Percentiles rank a stretch among this genome's conserved stretches.
Evolutionary conservation across 164 flowering plant species (phyloP).

Genomic region (Saururus chinensis): DNA sequence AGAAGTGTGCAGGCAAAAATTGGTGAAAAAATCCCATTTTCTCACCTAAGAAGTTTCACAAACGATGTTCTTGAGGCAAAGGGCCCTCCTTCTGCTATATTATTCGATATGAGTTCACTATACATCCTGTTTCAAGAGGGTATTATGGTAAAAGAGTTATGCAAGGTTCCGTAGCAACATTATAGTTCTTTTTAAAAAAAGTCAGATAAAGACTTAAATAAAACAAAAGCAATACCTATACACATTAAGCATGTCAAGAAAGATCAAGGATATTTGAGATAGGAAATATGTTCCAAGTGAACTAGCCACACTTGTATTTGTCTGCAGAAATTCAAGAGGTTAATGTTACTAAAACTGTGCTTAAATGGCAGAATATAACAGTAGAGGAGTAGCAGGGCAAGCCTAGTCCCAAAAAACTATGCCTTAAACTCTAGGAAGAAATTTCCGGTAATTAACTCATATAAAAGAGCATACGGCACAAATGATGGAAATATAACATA

Average conservation of each 20-base stretch:
- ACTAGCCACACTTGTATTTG: slow-evolving; percentile 90
- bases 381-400: not conserved
- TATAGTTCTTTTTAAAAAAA: too few species aligned
- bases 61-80: slow-evolving; percentile 76
- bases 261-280: slow-evolving; percentile 78
- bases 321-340: slow-evolving; percentile 34
- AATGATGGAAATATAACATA: not conserved
- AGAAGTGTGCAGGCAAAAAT: too few species aligned
- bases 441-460: too few species aligned
- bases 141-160: too few species aligned
- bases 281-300: slow-evolving; percentile 87
- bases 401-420: too few species aligned
- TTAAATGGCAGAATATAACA: not conserved
- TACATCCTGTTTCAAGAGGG: slow-evolving; percentile 66
- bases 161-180: not conserved
- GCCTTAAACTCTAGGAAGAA: too few species aligned
- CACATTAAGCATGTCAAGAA: slow-evolving; percentile 95
- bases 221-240: slow-evolving; percentile 52
- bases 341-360: too few species aligned
- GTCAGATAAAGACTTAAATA: not conserved
- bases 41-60: slow-evolving; percentile 86
- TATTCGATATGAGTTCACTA: slow-evolving; percentile 90
- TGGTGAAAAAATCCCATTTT: not conserved
- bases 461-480: too few species aligned
- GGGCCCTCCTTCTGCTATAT: slow-evolving; percentile 90